These are phyloP conservation scores for Fonsecaea nubica DNA, from an alignment of 2,329 filamentous ascomycete genomes.

Conservation along the genomic window DNA sequence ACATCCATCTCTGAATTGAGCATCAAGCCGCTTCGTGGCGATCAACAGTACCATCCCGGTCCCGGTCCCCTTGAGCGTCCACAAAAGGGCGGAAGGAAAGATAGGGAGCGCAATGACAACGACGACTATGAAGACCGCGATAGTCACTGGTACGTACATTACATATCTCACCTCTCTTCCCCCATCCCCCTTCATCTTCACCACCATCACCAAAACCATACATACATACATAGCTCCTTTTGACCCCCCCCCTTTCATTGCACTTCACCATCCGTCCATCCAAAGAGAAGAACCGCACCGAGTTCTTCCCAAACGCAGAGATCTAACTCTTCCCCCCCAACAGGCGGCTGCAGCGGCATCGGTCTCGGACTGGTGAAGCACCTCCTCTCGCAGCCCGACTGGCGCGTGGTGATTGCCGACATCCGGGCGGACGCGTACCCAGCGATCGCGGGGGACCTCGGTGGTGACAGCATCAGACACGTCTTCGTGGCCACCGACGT, in stretches of 20 bases:
- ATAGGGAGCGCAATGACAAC: not conserved
- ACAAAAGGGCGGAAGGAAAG: not conserved
- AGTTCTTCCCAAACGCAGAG: not conserved
- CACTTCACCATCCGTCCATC: too few species aligned
- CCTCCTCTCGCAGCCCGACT: slow-evolving; percentile 53
- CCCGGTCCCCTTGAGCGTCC: too few species aligned
- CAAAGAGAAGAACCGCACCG: not conserved
- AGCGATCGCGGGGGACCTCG: slow-evolving; percentile 15
- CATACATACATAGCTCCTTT: not conserved
- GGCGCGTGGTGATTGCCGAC: slow-evolving; percentile 63
- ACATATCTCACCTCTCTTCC: not conserved
- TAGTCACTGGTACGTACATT: slow-evolving; percentile 27
- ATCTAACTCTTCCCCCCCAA: not conserved
- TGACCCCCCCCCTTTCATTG: not conserved
- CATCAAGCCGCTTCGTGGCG: too few species aligned
- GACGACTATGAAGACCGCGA: slow-evolving; percentile 26
- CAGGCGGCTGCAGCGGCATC: slow-evolving; percentile 66
- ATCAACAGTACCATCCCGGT: too few species aligned
- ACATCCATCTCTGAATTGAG: too few species aligned
- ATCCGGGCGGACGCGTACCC: slow-evolving; percentile 46
- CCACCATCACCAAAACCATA: too few species aligned
- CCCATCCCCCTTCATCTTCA: not conserved
- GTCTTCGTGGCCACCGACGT: slow-evolving; percentile 57
- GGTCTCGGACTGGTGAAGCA: slow-evolving; percentile 62
- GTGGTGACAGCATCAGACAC: slow-evolving; percentile 23